Conservation (phyloP, 306 rosid species). For the Cucumis melo region DNA sequence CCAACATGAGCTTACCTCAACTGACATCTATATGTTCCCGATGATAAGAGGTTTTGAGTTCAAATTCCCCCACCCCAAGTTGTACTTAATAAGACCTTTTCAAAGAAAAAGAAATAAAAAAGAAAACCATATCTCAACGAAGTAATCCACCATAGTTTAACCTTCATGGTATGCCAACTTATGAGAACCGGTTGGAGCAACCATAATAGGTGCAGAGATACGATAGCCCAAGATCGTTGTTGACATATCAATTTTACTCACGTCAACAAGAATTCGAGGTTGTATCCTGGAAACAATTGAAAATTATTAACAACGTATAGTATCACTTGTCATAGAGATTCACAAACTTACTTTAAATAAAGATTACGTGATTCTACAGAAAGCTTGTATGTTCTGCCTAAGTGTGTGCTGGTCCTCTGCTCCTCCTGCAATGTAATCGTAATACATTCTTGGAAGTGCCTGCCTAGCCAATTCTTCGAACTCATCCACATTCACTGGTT, state of each 20-base stretch:
- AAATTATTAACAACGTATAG: background rate
- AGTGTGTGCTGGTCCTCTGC: slow-evolving; percentile 45
- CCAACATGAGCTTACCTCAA: too few relatives aligned
- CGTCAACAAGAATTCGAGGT: slow-evolving; percentile 55
- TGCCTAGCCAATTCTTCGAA: slow-evolving; percentile 43
- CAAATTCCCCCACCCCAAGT: too few relatives aligned
- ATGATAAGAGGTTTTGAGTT: too few relatives aligned
- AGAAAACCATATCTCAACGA: background rate
- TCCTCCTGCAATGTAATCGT: slow-evolving; percentile 42
- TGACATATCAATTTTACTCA: slow-evolving; percentile 44
- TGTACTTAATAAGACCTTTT: too few relatives aligned
- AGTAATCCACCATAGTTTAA: background rate
- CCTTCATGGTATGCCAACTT: slow-evolving; percentile 49
- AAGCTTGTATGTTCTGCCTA: slow-evolving; percentile 42
- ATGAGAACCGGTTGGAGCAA: slow-evolving; percentile 40
- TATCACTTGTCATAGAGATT: background rate
- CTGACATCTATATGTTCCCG: too few relatives aligned
- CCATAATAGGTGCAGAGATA: slow-evolving; percentile 40
- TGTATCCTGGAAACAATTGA: slow-evolving; percentile 28
- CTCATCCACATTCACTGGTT: slow-evolving; percentile 43
- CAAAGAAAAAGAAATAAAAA: too few relatives aligned
- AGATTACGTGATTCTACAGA: slow-evolving; percentile 35
- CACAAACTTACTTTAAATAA: background rate
- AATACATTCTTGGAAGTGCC: slow-evolving; percentile 46
- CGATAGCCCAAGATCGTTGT: slow-evolving; percentile 35